Evolutionary conservation across 1,284 basidiomycete species (phyloP).

Genomic region (Mycosarcoma mackinlayi): DNA sequence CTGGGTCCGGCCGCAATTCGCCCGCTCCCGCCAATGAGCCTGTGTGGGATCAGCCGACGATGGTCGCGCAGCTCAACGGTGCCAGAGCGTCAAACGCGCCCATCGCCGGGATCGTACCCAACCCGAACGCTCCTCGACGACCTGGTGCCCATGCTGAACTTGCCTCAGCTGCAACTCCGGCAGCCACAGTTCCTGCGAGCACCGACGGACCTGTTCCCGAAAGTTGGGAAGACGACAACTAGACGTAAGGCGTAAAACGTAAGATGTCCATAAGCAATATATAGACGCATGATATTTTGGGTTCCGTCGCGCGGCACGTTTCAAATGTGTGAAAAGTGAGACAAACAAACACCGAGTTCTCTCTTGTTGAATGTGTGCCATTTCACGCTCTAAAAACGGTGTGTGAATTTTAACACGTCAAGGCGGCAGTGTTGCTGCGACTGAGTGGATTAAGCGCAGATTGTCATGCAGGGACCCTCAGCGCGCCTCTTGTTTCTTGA

Average conservation of each 20-base stretch:
- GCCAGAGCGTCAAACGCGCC: slow-evolving; percentile 15
- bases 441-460: too few relatives aligned
- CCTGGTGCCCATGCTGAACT: neutral
- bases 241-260: neutral
- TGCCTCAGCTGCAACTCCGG: neutral
- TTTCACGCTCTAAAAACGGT: slow-evolving; percentile 3
- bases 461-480: neutral
- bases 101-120: slow-evolving; percentile 36
- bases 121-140: slow-evolving; percentile 36
- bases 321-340: neutral
- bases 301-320: too few relatives aligned
- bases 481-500: neutral
- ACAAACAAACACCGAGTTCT: neutral
- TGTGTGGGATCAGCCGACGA: slow-evolving; percentile 37
- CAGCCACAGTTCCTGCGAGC: neutral
- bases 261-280: too few relatives aligned
- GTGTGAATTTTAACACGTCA: neutral
- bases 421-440: too few relatives aligned
- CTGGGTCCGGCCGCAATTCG: slow-evolving; percentile 42
- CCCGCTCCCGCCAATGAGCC: slow-evolving; percentile 21
- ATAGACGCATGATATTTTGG: too few relatives aligned
- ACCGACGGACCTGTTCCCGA: slow-evolving; percentile 27
- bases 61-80: slow-evolving; percentile 14
- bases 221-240: slow-evolving; percentile 44
- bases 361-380: neutral